phyloP scores from a whole-genome alignment of 208 protist genomes.

The Crithidia sp. region DNA sequence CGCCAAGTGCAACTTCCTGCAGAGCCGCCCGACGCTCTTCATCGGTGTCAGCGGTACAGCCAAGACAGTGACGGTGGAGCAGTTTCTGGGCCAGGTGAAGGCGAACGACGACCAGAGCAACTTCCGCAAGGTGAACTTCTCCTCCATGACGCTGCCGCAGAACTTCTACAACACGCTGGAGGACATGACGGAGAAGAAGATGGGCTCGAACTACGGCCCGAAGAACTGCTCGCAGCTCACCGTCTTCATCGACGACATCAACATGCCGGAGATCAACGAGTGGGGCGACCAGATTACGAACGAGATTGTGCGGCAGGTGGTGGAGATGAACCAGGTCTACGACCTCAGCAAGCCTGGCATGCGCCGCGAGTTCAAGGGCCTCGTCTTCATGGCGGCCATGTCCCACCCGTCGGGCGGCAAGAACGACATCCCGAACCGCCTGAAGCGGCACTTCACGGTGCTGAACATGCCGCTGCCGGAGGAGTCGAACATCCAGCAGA shows the following conservation, averaged over 20 bases:
- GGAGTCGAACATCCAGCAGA: constrained; percentile 94
- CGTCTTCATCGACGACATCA: constrained; percentile 96
- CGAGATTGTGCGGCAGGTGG: constrained; percentile 95
- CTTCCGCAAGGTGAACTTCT: constrained; percentile 95
- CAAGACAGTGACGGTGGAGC: constrained; percentile 95
- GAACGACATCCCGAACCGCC: constrained; percentile 98
- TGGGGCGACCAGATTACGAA: constrained; percentile 97
- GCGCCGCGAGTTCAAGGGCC: constrained; percentile 93
- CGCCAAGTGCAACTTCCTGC: constrained; percentile 87
- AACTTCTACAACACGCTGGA: constrained; percentile 94
- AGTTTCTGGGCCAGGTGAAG: constrained; percentile 89
- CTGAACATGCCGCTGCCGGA: constrained; percentile 97
- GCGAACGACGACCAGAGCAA: constrained; percentile 77
- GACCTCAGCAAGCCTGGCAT: constrained; percentile 92
- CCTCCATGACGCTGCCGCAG: constrained; percentile 92
- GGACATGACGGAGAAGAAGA: constrained; percentile 96
- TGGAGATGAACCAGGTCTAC: constrained; percentile 89
- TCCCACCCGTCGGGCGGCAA: constrained; percentile 97
- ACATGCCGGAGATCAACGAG: constrained; percentile 97
- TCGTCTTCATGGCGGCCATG: constrained; percentile 98
- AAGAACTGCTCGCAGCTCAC: constrained; percentile 91
- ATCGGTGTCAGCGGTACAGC: constrained; percentile 95
- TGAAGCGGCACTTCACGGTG: constrained; percentile 97
- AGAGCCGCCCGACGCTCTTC: constrained; percentile 87
- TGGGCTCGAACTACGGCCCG: constrained; percentile 94